Base-by-base conservation (phyloP, 345 rosid genomes). In the Boechera stricta region DNA sequence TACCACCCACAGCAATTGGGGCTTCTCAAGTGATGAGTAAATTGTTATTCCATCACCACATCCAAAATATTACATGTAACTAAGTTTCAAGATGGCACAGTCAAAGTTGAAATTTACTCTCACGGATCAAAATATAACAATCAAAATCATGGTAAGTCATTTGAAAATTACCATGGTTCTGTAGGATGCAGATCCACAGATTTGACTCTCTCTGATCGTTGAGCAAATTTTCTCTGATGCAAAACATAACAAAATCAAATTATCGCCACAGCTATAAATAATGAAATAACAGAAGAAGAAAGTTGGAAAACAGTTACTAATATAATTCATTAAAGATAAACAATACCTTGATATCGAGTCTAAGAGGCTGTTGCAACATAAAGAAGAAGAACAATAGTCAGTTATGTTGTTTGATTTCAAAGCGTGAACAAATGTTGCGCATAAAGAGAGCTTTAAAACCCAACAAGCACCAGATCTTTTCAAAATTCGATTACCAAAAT, bases 111-210 rank as follows among this genome's bases (percentile, higher is more conserved):
- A 28, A 28, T 28, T 28, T 28, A 28, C 29, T 28, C 29, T 28
- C 3, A 2, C 29, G 29, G 29, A 28, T 28, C 29, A 28, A 2
- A 28, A 28, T 28, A 28, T 28, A 28, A 28, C 29, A 28, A 28
- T 28, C 29, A 28, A 28, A 28, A 2, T 36, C 10, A 36, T 7
- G 41, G 10, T 36, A 36, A 36, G 41, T 36, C 41, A 36, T 36
- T 8, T 36, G 41, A 53, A 48, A 74, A 39, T 79, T 73, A 90
- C 94, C 92, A 86, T 90, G 95, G 91, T 75, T 90, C 83, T 15
- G 87, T 85, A n/a, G 88, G 89, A 73, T 88, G 95, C 16, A 90
- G 82, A 80, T 90, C 90, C 21, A 86, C 85, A 5, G 89, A 88
- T 66, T 90, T 90, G 29, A 88, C 95, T 79, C 92, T 79, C 62